Evolutionary conservation across 768 basidiomycete species (phyloP), one percentile per base, ranked within the genome.

Genomic region (Tephrocybe sp.): DNA sequence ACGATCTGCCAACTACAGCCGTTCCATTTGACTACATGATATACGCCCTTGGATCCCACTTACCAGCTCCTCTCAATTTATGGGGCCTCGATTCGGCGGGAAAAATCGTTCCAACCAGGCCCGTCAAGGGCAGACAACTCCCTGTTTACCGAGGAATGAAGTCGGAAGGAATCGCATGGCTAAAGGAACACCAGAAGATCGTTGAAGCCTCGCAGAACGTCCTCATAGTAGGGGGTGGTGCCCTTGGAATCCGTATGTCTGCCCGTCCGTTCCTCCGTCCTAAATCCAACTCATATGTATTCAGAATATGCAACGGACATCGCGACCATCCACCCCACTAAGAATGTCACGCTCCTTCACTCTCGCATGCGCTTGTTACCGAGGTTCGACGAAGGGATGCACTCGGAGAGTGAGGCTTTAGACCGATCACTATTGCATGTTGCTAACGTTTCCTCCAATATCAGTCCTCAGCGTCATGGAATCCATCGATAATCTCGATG

Each of bases 151-250:
- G 49, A 8, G 82, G 82, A 3, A 68, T 60, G 46, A 84, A 83
- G 61, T 17, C 60, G 0, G 78, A 78, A 50, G 76, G 75, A 0
- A 68, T 83, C 13, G 67, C 64, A 2, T 84, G 79, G 74, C 67
- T 85, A 38, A 69, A 68, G 52, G 62, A 67, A n/a, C 72, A 74
- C 48, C 85, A 86, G 58, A 61, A 62, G 30, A 63, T 68, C 3
- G 71, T 89, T 43, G 66, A 75, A 46, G 65, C 61, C 2, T 74
- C 83, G 0, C 66, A 63, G 1, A 78, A 73, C 36, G 72, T 89
- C 3, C 73, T 88, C 6, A 75, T 89, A 12, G 76, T 88, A 2
- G 87, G 88, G 1, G 87, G 84, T 10, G 87, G 88, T 0, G 84
- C 87, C 0, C 75, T 89, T 8, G 87, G 87, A 3, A 80, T 89